These are phyloP conservation scores for Trichoderma sp. DNA, from an alignment of 2,329 filamentous ascomycete genomes.

Conservation along the genomic window DNA sequence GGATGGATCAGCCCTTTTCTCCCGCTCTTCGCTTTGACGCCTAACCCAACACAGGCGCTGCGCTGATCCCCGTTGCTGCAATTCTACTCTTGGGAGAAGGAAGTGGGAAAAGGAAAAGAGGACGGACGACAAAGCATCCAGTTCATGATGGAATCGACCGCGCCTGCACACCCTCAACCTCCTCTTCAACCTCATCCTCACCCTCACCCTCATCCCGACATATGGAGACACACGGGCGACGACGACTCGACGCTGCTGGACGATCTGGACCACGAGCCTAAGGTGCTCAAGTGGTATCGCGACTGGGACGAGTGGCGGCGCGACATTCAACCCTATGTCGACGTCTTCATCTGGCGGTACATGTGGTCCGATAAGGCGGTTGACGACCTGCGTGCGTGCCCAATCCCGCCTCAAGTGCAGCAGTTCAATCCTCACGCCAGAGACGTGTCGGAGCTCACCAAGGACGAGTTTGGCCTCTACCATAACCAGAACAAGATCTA, in stretches of 20 bases:
- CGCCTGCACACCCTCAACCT: background rate
- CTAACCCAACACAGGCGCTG: slow-evolving; percentile 11
- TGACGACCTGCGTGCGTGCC: slow-evolving; percentile 2
- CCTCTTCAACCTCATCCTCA: background rate
- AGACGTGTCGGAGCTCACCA: slow-evolving; percentile 15
- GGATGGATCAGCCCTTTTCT: background rate
- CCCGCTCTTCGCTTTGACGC: background rate
- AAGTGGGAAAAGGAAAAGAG: background rate
- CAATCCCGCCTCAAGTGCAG: slow-evolving; percentile 6
- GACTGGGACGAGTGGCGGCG: slow-evolving; percentile 17
- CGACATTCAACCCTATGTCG: slow-evolving; percentile 8
- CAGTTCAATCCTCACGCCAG: slow-evolving; percentile 12
- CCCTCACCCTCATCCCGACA: background rate
- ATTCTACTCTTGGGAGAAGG: background rate
- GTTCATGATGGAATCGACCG: slow-evolving; percentile 2
- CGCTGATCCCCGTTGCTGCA: slow-evolving; percentile 5
- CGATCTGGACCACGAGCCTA: slow-evolving; percentile 3
- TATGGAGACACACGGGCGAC: slow-evolving; percentile 12
- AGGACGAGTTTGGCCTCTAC: slow-evolving; percentile 6
- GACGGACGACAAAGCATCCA: background rate
- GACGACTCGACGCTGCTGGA: slow-evolving; percentile 17
- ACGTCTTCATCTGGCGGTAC: slow-evolving; percentile 15
- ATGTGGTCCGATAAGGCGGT: slow-evolving; percentile 12
- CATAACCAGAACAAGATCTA: slow-evolving; percentile 12
- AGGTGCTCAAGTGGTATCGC: slow-evolving; percentile 7